Evolutionary conservation across 2,329 filamentous ascomycete genomes (phyloP).

Genomic region (Penicillium sp.): DNA sequence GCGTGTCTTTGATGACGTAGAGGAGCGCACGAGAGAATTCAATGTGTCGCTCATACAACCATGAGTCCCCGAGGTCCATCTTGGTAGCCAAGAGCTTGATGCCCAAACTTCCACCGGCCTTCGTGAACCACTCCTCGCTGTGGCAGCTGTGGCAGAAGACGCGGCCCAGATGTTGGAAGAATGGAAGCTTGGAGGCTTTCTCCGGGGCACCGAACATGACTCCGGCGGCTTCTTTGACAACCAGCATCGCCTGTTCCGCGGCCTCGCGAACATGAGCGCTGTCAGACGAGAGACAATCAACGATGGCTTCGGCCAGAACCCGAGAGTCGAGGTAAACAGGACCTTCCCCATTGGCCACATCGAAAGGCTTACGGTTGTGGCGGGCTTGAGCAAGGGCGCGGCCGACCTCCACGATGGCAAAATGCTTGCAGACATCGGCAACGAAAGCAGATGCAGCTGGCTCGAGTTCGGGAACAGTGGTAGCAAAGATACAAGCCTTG

Average conservation of each 20-base stretch:
- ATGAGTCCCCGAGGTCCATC: constrained; percentile 80
- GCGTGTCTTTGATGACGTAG: constrained; percentile 98
- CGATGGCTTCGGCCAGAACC: constrained; percentile 84
- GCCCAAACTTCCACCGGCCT: constrained; percentile 87
- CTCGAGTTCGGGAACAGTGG: constrained; percentile 80
- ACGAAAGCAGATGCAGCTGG: constrained; percentile 77
- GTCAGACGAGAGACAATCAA: constrained; percentile 89
- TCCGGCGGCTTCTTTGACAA: constrained; percentile 76
- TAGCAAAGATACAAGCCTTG: constrained; percentile 85
- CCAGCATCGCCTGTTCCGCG: constrained; percentile 77
- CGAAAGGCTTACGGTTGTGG: constrained; percentile 77
- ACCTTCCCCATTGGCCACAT: constrained; percentile 85
- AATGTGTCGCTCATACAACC: constrained; percentile 80
- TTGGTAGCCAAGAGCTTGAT: constrained; percentile 88
- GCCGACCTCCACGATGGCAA: constrained; percentile 87
- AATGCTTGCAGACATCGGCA: constrained; percentile 82
- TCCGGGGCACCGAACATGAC: constrained; percentile 79
- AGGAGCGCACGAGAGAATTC: constrained; percentile 91
- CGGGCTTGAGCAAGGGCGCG: constrained; percentile 81
- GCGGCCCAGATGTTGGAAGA: constrained; percentile 82
- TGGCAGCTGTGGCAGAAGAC: constrained; percentile 94
- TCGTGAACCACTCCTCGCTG: constrained; percentile 98
- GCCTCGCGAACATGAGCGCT: constrained; percentile 78
- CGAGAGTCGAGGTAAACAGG: constrained; percentile 85
- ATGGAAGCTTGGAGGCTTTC: constrained; percentile 75